These are phyloP conservation scores for Lipomyces yamadae DNA, from an alignment of 805 yeast species.

Conservation along the genomic window DNA sequence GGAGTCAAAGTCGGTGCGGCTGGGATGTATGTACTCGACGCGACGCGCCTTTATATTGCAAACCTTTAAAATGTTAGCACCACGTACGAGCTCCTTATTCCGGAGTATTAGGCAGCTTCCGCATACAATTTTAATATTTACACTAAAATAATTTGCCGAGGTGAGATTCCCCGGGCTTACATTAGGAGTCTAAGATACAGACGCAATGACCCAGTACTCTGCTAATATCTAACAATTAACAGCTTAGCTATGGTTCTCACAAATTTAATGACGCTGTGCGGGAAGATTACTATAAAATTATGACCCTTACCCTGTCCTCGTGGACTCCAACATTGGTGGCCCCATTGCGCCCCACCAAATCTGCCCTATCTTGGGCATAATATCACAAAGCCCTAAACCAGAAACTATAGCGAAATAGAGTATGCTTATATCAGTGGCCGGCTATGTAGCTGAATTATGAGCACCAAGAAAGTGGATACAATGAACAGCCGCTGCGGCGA, in stretches of 20 bases:
- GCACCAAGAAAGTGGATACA: background rate
- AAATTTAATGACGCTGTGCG: background rate
- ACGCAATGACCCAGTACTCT: too few relatives aligned
- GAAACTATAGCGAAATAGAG: background rate
- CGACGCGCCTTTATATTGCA: too few relatives aligned
- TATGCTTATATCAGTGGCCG: background rate
- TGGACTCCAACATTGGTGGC: background rate
- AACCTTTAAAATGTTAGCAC: too few relatives aligned
- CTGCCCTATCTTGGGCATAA: background rate
- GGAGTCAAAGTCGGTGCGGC: background rate
- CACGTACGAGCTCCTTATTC: too few relatives aligned
- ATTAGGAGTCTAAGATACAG: too few relatives aligned
- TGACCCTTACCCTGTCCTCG: background rate
- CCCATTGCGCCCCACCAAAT: background rate
- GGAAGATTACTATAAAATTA: background rate
- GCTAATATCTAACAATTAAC: too few relatives aligned
- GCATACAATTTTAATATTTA: too few relatives aligned
- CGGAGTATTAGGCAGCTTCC: too few relatives aligned
- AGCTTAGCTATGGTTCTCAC: too few relatives aligned
- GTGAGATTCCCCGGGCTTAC: too few relatives aligned
- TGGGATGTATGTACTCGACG: too few relatives aligned
- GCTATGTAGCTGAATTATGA: background rate
- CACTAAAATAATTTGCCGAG: too few relatives aligned
- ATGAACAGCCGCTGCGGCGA: background rate
- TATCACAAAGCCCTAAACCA: background rate